phyloP scores from a whole-genome alignment of 1,284 basidiomycete genomes.

The Jaminaea rosea region DNA sequence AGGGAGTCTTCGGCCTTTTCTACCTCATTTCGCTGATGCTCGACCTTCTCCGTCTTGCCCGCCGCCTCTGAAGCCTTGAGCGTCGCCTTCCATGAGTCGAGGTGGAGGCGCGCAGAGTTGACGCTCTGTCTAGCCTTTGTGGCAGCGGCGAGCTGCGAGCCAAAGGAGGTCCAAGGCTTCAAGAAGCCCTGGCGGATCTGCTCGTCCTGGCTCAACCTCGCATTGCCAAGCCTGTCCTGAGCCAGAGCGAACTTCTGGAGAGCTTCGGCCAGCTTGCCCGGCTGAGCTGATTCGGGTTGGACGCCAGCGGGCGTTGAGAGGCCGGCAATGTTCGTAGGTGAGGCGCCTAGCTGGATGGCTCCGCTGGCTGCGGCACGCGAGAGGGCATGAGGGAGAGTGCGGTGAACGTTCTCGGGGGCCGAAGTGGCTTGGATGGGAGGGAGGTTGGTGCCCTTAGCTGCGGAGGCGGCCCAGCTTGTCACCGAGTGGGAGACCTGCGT shows the following conservation, averaged over 20 bases:
- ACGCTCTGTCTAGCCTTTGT: constrained; percentile 42
- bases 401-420: constrained; percentile 51
- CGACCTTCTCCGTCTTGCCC: constrained; percentile 27
- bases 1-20: constrained; percentile 51
- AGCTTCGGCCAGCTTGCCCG: constrained; percentile 55
- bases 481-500: constrained; percentile 61
- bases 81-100: constrained; percentile 41
- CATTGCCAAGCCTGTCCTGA: constrained; percentile 79
- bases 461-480: constrained; percentile 80
- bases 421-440: constrained; percentile 58
- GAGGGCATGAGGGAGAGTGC: constrained; percentile 91
- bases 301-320: constrained; percentile 16
- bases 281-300: constrained; percentile 15
- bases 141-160: constrained; percentile 40
- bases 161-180: constrained; percentile 62
- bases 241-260: constrained; percentile 70
- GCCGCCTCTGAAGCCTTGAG: constrained; percentile 33
- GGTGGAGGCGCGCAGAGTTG: constrained; percentile 39
- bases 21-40: constrained; percentile 32
- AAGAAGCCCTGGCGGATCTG: constrained; percentile 67
- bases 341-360: constrained; percentile 53
- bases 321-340: constrained; percentile 27
- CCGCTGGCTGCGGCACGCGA: constrained; percentile 69
- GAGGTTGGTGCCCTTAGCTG: constrained; percentile 60
- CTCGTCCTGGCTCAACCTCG: constrained; percentile 72